A percentile compares a stretch with the other conserved stretches of the same genome.
Evolutionary conservation across 2,329 filamentous ascomycete genomes (phyloP).

Genomic region (Hypoxylon sp.): DNA sequence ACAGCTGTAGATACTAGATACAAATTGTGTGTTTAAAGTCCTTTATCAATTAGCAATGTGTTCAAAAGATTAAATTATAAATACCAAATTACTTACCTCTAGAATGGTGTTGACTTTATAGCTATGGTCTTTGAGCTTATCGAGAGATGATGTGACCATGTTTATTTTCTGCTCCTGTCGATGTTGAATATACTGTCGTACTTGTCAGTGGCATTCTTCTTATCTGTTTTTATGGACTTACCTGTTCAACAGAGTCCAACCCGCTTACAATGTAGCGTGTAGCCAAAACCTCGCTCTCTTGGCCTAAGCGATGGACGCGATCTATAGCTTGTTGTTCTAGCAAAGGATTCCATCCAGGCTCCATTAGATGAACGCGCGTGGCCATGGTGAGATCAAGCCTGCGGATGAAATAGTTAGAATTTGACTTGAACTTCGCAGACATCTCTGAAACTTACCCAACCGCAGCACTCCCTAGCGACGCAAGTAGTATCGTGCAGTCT

Average conservation of each 20-base stretch:
- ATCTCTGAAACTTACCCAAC: conserved; percentile 26
- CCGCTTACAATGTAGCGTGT: conserved; percentile 21
- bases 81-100: conserved; percentile 4
- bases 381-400: conserved; percentile 28
- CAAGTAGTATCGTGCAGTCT: conserved; percentile 18
- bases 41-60: background rate
- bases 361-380: conserved; percentile 21
- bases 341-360: conserved; percentile 28
- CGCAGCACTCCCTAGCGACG: conserved; percentile 24
- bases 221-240: background rate
- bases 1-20: background rate
- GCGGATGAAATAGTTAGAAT: no score
- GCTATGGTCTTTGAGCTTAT: background rate
- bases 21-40: conserved; percentile 2
- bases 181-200: conserved; percentile 11
- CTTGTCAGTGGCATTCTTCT: background rate
- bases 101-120: conserved; percentile 7
- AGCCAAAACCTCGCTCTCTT: conserved; percentile 14
- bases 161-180: conserved; percentile 15
- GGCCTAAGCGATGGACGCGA: conserved; percentile 23
- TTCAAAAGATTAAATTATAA: background rate
- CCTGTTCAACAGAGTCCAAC: conserved; percentile 20
- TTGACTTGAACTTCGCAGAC: no score
- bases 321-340: conserved; percentile 29
- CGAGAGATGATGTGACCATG: conserved; percentile 13